Evolutionary conservation across 192 early-diverging fungal species (phyloP).

Genomic region (Jimgerdemannia flammicorona): DNA sequence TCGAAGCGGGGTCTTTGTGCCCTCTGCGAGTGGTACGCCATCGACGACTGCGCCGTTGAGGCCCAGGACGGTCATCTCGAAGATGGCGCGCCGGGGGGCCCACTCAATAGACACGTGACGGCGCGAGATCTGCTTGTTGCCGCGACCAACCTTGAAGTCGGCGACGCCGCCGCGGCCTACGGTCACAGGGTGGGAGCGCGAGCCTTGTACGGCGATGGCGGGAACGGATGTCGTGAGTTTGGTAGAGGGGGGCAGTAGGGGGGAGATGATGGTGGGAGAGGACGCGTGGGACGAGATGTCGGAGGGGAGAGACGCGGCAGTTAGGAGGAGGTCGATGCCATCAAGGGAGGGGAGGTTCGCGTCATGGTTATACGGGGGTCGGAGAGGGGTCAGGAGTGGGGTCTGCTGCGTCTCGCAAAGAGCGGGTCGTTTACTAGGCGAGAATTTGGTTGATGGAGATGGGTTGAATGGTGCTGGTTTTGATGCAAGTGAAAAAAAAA

Average conservation of each 20-base stretch:
- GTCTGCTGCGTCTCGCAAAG: not conserved
- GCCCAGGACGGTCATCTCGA: constrained; percentile 43
- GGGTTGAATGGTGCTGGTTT: not conserved
- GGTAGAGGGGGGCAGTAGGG: too few relatives aligned
- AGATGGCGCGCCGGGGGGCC: constrained; percentile 9
- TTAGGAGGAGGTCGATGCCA: not conserved
- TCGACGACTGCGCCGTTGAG: constrained; percentile 46
- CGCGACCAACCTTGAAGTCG: constrained; percentile 41
- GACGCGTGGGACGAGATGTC: too few relatives aligned
- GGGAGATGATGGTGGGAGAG: too few relatives aligned
- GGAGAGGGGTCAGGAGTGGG: not conserved
- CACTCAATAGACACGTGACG: constrained; percentile 42
- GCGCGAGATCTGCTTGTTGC: constrained; percentile 49
- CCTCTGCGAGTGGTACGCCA: constrained; percentile 28
- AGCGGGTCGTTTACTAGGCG: too few relatives aligned
- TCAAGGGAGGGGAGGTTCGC: not conserved
- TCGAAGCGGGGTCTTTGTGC: constrained; percentile 27
- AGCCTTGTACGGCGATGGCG: constrained; percentile 4
- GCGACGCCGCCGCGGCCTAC: constrained; percentile 45
- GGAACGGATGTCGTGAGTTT: too few relatives aligned
- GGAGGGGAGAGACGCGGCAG: not conserved
- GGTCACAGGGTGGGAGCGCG: constrained; percentile 25
- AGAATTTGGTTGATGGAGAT: not conserved
- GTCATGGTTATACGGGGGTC: not conserved
- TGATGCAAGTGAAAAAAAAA: not conserved